Percentiles rank a stretch among this genome's conserved stretches.
phyloP scores from a whole-genome alignment of 306 rosid genomes.

The Cercis canadensis region DNA sequence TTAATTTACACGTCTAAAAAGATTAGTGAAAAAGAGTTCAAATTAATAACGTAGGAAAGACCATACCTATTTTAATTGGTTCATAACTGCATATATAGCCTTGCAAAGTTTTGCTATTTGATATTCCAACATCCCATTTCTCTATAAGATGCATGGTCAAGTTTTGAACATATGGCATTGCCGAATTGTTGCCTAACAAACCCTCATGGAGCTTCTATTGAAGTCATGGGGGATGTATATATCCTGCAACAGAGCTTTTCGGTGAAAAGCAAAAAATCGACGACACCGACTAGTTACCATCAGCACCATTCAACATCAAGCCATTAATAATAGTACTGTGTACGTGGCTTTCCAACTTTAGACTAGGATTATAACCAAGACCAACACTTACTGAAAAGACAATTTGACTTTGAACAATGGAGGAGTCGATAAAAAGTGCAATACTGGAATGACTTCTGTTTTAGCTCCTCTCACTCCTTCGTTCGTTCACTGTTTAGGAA shows the following conservation, averaged over 20 bases:
- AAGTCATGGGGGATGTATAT: background rate
- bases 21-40: too few relatives aligned
- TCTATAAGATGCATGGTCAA: too few relatives aligned
- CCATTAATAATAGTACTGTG: constrained; percentile 11
- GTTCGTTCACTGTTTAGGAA: constrained; percentile 26
- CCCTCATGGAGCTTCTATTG: background rate
- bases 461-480: background rate
- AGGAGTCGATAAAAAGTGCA: background rate
- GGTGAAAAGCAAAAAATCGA: constrained; percentile 17
- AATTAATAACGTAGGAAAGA: too few relatives aligned
- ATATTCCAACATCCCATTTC: background rate
- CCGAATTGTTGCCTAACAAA: constrained; percentile 21
- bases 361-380: background rate
- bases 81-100: too few relatives aligned
- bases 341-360: constrained; percentile 28
- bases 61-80: too few relatives aligned
- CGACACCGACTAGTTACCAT: constrained; percentile 27
- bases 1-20: too few relatives aligned
- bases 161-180: background rate
- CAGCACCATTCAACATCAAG: constrained; percentile 34
- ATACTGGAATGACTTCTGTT: constrained; percentile 21
- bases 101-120: background rate
- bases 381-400: constrained; percentile 30
- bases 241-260: constrained; percentile 8
- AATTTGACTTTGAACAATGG: constrained; percentile 35